Evolutionary conservation across 2,329 filamentous ascomycete species (phyloP).

Genomic region (Dichotomopilus funicola): DNA sequence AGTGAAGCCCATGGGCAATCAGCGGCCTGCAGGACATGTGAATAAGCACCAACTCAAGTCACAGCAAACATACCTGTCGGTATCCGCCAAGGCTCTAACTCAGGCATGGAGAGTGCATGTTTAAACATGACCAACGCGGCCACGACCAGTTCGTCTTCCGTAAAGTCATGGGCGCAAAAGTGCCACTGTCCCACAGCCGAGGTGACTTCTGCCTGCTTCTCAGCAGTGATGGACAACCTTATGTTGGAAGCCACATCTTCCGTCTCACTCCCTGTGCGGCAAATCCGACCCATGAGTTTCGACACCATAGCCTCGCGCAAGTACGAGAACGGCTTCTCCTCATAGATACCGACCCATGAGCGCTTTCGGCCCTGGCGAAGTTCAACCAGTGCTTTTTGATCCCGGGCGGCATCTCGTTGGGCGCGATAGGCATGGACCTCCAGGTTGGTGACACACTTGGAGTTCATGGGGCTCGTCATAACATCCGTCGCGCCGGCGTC

Average conservation of each 20-base stretch:
- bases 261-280: constrained; percentile 57
- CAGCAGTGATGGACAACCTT: constrained; percentile 59
- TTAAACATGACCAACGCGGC: constrained; percentile 83
- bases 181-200: constrained; percentile 70
- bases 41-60: not conserved
- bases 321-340: constrained; percentile 82
- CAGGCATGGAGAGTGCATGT: constrained; percentile 76
- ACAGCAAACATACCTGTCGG: constrained; percentile 52
- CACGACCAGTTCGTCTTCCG: constrained; percentile 83
- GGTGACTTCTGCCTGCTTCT: constrained; percentile 60
- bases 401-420: constrained; percentile 67
- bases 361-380: constrained; percentile 71
- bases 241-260: constrained; percentile 58
- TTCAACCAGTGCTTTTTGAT: constrained; percentile 65
- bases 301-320: constrained; percentile 91
- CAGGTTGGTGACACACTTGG: constrained; percentile 66
- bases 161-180: constrained; percentile 84
- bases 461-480: constrained; percentile 69
- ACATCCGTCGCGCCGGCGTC: constrained; percentile 85
- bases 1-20: not conserved
- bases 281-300: constrained; percentile 82
- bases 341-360: constrained; percentile 85
- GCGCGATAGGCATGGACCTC: constrained; percentile 79
- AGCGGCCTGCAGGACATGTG: not conserved
- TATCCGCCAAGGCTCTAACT: constrained; percentile 74